Evolutionary conservation across 2,329 filamentous ascomycete genomes (phyloP).

Genomic region (Fusarium caatingaense): DNA sequence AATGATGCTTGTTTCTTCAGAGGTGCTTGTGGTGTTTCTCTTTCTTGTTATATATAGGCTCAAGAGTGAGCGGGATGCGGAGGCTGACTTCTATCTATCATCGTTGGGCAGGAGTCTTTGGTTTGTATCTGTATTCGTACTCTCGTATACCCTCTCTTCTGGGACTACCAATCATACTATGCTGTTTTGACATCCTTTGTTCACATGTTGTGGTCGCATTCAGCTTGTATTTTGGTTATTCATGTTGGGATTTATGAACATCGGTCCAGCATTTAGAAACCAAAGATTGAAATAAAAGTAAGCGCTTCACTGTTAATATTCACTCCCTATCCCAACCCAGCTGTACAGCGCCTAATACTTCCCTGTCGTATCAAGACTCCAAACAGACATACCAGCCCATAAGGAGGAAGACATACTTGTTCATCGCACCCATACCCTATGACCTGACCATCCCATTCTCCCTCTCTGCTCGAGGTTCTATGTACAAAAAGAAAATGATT

Average conservation of each 20-base stretch:
- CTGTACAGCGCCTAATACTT: conserved; percentile 35
- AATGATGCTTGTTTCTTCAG: conserved; percentile 24
- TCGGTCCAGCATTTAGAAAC: not conserved
- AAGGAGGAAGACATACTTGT: conserved; percentile 6
- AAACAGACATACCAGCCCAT: conserved; percentile 26
- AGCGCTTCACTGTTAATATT: conserved; percentile 30
- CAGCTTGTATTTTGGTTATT: not conserved
- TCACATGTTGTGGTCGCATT: not conserved
- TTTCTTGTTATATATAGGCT: conserved; percentile 38
- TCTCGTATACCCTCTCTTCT: conserved; percentile 44
- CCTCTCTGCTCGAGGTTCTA: conserved; percentile 16
- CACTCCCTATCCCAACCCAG: conserved; percentile 33
- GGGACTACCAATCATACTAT: conserved; percentile 14
- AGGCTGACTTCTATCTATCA: conserved; percentile 28
- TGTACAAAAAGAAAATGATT: conserved; percentile 25
- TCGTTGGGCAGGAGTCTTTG: conserved; percentile 41
- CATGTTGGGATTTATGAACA: not conserved
- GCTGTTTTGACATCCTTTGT: conserved; percentile 7
- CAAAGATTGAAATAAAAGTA: conserved; percentile 2
- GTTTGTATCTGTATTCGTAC: conserved; percentile 36
- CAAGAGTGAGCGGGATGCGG: conserved; percentile 19
- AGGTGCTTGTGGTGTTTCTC: conserved; percentile 20
- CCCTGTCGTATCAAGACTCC: conserved; percentile 27
- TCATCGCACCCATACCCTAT: conserved; percentile 16
- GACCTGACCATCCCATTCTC: conserved; percentile 18